These are phyloP conservation scores for Metschnikowia drakensbergensis DNA, from an alignment of 805 yeast genomes.

Conservation along the genomic window DNA sequence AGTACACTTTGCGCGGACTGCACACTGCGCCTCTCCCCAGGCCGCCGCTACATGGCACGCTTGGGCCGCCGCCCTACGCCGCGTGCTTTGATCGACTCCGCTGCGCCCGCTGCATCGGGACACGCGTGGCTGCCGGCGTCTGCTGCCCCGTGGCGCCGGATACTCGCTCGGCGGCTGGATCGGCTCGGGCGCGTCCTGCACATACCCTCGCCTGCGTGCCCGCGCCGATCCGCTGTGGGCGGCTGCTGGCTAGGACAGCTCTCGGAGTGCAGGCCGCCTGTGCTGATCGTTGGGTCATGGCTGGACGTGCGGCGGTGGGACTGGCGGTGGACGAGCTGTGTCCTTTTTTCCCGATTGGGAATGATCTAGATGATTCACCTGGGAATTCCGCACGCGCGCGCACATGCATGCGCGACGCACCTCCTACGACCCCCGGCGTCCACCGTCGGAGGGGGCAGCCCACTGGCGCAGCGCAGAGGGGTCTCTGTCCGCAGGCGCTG, in stretches of 20 bases:
- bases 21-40: background rate
- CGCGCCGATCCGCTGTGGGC: too few species aligned
- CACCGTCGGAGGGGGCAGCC: too few species aligned
- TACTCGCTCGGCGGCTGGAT: too few species aligned
- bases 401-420: conserved; percentile 1
- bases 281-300: background rate
- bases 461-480: too few species aligned
- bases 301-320: background rate
- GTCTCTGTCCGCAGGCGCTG: too few species aligned
- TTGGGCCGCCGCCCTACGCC: background rate
- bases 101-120: too few species aligned
- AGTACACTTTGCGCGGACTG: conserved; percentile 1
- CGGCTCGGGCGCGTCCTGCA: too few species aligned
- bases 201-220: too few species aligned
- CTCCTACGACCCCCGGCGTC: background rate
- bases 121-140: background rate
- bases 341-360: background rate
- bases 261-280: background rate
- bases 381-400: conserved; percentile 2
- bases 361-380: background rate
- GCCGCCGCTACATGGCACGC: background rate
- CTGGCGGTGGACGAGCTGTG: background rate
- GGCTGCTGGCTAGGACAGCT: too few species aligned
- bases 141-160: background rate
- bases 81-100: background rate